Evolutionary conservation across 78 protist genomes (phyloP).

Genomic region (Emiliania huxleyi): DNA sequence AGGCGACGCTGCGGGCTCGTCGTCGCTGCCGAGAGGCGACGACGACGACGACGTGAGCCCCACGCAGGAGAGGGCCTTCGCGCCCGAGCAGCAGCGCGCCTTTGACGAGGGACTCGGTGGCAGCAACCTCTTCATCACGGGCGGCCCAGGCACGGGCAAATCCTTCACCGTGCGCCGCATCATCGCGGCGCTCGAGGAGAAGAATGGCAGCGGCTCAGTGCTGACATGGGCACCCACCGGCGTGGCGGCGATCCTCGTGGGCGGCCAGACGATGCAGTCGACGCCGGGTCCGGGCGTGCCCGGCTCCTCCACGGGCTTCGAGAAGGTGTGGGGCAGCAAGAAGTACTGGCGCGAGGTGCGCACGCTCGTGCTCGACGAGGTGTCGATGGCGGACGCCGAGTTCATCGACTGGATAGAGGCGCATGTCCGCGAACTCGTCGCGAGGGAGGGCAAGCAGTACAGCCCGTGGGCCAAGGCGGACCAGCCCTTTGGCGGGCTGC

Average conservation of each 20-base stretch:
- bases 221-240: slow-evolving; percentile 66
- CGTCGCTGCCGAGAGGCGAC: too few species aligned
- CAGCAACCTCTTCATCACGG: slow-evolving; percentile 36
- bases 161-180: slow-evolving; percentile 55
- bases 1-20: too few species aligned
- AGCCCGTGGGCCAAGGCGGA: too few species aligned
- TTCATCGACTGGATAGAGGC: too few species aligned
- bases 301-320: neutral
- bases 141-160: slow-evolving; percentile 84
- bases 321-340: too few species aligned
- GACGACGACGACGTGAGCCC: too few species aligned
- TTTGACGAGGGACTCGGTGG: too few species aligned
- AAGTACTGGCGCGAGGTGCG: neutral
- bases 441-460: too few species aligned
- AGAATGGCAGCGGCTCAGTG: slow-evolving; percentile 14
- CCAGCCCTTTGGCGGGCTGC: too few species aligned
- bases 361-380: slow-evolving; percentile 75
- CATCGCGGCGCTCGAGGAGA: slow-evolving; percentile 19
- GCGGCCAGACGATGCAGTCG: slow-evolving; percentile 63
- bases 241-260: slow-evolving; percentile 45
- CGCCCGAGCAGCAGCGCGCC: too few species aligned
- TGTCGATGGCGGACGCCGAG: slow-evolving; percentile 79
- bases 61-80: too few species aligned
- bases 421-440: too few species aligned
- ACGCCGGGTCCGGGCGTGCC: slow-evolving; percentile 41